phyloP scores from a whole-genome alignment of 1,139 yeast genomes.

The Pichia sp. region DNA sequence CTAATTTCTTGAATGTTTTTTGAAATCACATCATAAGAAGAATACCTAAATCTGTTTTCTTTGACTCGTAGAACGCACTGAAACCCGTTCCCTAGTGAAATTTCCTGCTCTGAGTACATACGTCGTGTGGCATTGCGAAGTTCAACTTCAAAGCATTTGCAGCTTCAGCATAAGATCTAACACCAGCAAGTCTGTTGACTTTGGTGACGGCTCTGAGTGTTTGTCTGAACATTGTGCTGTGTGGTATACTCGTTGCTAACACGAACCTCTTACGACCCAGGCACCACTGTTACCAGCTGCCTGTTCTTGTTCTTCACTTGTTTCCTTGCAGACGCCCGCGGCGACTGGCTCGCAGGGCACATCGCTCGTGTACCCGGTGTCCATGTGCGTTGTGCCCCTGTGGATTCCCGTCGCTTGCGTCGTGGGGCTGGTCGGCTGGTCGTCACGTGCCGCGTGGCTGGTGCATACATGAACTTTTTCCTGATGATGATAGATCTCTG shows the following conservation, averaged over 20 bases:
- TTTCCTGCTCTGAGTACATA: constrained; percentile 29
- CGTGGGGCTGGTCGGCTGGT: neutral
- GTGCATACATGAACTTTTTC: too few relatives aligned
- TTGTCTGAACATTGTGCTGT: constrained; percentile 55
- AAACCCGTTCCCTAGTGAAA: too few relatives aligned
- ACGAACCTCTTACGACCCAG: neutral
- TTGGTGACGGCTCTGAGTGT: constrained; percentile 51
- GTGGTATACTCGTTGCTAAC: neutral
- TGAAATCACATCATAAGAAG: too few relatives aligned
- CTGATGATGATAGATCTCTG: neutral
- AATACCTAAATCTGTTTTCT: too few relatives aligned
- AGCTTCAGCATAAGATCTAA: constrained; percentile 85
- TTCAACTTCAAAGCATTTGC: constrained; percentile 68
- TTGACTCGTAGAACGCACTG: too few relatives aligned
- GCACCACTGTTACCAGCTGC: neutral
- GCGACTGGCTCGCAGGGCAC: too few relatives aligned
- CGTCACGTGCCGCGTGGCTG: neutral
- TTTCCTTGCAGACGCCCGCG: too few relatives aligned
- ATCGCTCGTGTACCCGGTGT: neutral
- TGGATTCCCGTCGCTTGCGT: neutral
- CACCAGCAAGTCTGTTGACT: constrained; percentile 50
- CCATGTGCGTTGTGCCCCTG: neutral
- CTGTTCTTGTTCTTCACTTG: too few relatives aligned
- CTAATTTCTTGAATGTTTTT: too few relatives aligned
- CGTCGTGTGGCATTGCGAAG: constrained; percentile 83